Evolutionary conservation across 495 filamentous ascomycete species (phyloP), one percentile per base, ranked within the genome.

Genomic region (Aspergillus haitiensis): DNA sequence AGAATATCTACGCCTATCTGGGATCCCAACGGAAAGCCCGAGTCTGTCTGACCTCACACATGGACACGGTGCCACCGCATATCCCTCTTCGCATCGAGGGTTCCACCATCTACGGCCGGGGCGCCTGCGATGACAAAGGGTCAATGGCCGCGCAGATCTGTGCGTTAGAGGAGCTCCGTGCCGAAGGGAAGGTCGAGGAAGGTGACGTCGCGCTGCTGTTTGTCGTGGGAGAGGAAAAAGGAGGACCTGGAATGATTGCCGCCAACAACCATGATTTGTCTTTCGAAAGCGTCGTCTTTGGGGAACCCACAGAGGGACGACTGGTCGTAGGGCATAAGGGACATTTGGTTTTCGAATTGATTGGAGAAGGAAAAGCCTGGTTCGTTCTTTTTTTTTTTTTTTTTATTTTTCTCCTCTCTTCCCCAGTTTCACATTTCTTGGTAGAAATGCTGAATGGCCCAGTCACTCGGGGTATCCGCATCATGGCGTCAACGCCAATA

Each of bases 251-350:
- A 4, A 95, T 95, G 91, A 78, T 64, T 40, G 61, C 64, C 4
- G 64, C 61, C 7, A 66, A 69, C 49, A 12, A 48, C 15, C 57
- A 62, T 39, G 56, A 60, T 34, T 81, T 83, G 56, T 36, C 52
- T 13, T 59, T 59, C 18, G 60, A 76, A 80, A 49, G 86, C 3
- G 86, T 87, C 55, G 84, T 96, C 60, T 94, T 93, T 61, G 91
- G 70, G 40, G 91, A 96, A 67, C 91, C 91, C 15, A 94, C 91
- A 0, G 89, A 92, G 67, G 78, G 83, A 59, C 87, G 86, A 67
- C 83, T 96, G 31, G 89, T 87, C 0, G 81, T 84, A 42, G 91
- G 91, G 0, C 91, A 96, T 72, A 95, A 95, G 66, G 91, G 91
- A 1, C 83, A 84, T 53, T 65, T 85, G 6, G 70, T 70, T 3